Conservation (phyloP, 768 basidiomycete species). For the Psilocybe cubensis region DNA sequence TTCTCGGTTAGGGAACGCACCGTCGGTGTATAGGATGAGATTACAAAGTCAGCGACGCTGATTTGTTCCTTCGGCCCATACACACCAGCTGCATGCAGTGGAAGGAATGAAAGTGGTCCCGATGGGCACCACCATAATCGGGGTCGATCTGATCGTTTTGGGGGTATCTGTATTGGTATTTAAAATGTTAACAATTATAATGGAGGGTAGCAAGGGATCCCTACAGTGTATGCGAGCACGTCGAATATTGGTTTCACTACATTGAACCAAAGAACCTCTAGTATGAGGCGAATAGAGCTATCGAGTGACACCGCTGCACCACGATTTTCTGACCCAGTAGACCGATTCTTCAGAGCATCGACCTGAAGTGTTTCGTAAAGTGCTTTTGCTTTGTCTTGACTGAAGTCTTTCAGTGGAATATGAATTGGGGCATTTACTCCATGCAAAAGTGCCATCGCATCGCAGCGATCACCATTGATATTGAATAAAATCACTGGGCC, state of each 20-base stretch:
- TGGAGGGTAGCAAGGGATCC: not conserved
- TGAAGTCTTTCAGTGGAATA: conserved; percentile 20
- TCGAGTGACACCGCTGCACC: not conserved
- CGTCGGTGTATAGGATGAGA: conserved; percentile 27
- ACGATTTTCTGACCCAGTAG: not conserved
- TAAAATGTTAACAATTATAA: not conserved
- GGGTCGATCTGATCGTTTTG: not conserved
- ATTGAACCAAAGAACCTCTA: conserved; percentile 22
- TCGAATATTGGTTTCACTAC: conserved; percentile 25
- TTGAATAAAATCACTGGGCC: conserved; percentile 24
- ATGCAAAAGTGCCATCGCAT: conserved; percentile 23
- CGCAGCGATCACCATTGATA: conserved; percentile 17
- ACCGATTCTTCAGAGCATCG: not conserved
- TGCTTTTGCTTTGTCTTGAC: conserved; percentile 5
- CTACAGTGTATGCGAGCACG: conserved; percentile 14
- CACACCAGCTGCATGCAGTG: conserved; percentile 23
- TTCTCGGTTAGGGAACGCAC: conserved; percentile 16
- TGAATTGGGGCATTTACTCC: conserved; percentile 16
- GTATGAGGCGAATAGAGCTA: conserved; percentile 6
- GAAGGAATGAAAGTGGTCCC: conserved; percentile 22
- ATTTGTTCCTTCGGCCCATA: conserved; percentile 6
- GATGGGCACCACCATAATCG: conserved; percentile 19
- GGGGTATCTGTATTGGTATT: not conserved
- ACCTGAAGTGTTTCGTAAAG: conserved; percentile 2
- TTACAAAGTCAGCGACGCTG: conserved; percentile 18